Evolutionary conservation across 2,329 filamentous ascomycete genomes (phyloP).

Genomic region (Exophiala aquamarina): DNA sequence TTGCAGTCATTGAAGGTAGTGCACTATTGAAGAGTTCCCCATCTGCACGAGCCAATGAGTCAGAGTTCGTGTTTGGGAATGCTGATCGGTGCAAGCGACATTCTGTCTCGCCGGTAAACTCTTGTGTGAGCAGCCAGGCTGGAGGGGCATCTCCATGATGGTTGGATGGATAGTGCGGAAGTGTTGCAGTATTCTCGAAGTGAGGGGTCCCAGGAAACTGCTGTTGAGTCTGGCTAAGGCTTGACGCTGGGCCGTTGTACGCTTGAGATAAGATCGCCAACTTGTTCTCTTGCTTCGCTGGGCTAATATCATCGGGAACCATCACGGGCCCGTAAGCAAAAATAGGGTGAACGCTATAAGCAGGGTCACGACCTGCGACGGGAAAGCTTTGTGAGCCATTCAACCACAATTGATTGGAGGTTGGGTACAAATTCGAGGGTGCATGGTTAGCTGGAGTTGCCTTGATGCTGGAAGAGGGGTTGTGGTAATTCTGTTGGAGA

Average conservation of each 20-base stretch:
- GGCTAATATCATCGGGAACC: slow-evolving; percentile 25
- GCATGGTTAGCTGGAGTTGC: slow-evolving; percentile 4
- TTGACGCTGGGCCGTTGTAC: slow-evolving; percentile 1
- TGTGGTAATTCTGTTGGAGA: slow-evolving; percentile 12
- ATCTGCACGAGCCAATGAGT: too few relatives aligned
- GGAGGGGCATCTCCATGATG: neutral
- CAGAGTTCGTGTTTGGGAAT: too few relatives aligned
- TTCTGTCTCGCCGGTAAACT: too few relatives aligned
- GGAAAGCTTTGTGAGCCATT: slow-evolving; percentile 14
- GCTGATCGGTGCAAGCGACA: too few relatives aligned
- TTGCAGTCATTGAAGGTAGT: too few relatives aligned
- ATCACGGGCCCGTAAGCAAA: slow-evolving; percentile 4
- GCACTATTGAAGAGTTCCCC: too few relatives aligned
- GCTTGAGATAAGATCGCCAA: slow-evolving; percentile 15
- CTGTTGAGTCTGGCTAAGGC: neutral
- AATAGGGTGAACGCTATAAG: neutral
- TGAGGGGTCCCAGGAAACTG: slow-evolving; percentile 3
- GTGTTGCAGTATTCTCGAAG: slow-evolving; percentile 1
- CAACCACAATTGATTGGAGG: neutral
- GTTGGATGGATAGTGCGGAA: neutral
- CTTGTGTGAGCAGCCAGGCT: too few relatives aligned
- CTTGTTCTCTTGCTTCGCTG: slow-evolving; percentile 28
- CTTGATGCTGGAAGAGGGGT: slow-evolving; percentile 4
- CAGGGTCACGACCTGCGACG: slow-evolving; percentile 8
- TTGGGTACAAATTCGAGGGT: neutral